Conservation (phyloP, 345 rosid genomes). For the Eucalyptus erythrocorys region DNA sequence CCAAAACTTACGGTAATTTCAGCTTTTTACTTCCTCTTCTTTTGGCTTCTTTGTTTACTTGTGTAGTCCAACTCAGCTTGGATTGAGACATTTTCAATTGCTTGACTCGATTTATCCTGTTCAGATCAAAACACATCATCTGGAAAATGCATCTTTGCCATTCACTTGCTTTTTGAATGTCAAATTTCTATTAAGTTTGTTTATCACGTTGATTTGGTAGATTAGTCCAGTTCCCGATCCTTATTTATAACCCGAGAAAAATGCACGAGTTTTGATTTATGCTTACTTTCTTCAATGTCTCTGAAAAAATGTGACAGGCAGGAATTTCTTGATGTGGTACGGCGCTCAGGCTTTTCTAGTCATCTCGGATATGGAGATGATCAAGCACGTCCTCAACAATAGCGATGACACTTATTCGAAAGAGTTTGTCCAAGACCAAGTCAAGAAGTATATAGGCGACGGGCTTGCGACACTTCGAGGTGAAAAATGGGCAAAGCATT, state of each 20-base stretch:
- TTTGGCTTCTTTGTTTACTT: not conserved
- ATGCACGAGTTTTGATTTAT: not conserved
- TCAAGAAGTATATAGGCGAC: not conserved
- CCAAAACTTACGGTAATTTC: not conserved
- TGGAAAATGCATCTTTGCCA: not conserved
- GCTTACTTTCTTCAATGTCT: not conserved
- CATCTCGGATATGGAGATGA: not conserved
- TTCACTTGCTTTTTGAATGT: not conserved
- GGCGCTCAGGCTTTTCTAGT: not conserved
- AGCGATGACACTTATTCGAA: not conserved
- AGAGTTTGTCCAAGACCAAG: not conserved
- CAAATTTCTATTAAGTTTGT: not conserved
- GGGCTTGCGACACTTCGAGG: constrained; percentile 8
- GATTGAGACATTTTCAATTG: not conserved
- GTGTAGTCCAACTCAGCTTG: not conserved
- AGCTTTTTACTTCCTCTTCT: not conserved
- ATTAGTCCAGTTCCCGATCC: not conserved
- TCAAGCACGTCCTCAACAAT: not conserved
- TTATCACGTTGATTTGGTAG: not conserved
- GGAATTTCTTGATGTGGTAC: not conserved
- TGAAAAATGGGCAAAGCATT: constrained; percentile 27
- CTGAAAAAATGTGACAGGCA: not conserved
- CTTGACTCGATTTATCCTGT: not conserved
- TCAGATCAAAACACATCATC: not conserved
- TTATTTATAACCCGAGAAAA: not conserved